Evolutionary conservation across 169 alveolate genomes (phyloP).

Genomic region (Eimeria maxima): DNA sequence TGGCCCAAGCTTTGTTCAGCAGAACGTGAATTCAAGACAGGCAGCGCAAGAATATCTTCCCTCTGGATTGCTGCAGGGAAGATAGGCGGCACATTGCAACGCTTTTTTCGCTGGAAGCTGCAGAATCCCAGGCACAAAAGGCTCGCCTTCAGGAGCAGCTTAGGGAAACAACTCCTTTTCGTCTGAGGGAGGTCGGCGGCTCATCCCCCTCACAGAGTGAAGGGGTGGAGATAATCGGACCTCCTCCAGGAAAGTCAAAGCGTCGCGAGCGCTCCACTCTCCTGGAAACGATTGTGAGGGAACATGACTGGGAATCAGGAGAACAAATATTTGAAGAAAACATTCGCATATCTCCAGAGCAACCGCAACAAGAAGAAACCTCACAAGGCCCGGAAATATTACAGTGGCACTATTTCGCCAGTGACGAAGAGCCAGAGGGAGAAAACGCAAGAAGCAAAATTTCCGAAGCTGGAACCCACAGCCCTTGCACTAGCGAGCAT

Average conservation of each 20-base stretch:
- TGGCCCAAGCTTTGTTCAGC: neutral
- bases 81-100: conserved; percentile 67
- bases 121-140: conserved; percentile 53
- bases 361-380: neutral
- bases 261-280: conserved; percentile 44
- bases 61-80: neutral
- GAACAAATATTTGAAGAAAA: neutral
- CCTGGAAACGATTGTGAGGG: conserved; percentile 49
- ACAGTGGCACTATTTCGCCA: conserved; percentile 22
- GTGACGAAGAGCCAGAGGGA: neutral
- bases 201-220: neutral
- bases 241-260: conserved; percentile 63
- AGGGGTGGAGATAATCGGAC: conserved; percentile 34
- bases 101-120: conserved; percentile 63
- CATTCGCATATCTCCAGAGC: neutral
- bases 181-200: conserved; percentile 34
- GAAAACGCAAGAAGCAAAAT: neutral
- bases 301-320: conserved; percentile 61
- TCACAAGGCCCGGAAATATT: neutral
- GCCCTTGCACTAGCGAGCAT: neutral
- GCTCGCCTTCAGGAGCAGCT: conserved; percentile 75
- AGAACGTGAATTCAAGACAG: neutral
- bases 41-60: neutral
- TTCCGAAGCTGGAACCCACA: neutral
- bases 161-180: conserved; percentile 50